These are phyloP conservation scores for Colletotrichum incanum DNA, from an alignment of 2,329 filamentous ascomycete species.

Conservation along the genomic window DNA sequence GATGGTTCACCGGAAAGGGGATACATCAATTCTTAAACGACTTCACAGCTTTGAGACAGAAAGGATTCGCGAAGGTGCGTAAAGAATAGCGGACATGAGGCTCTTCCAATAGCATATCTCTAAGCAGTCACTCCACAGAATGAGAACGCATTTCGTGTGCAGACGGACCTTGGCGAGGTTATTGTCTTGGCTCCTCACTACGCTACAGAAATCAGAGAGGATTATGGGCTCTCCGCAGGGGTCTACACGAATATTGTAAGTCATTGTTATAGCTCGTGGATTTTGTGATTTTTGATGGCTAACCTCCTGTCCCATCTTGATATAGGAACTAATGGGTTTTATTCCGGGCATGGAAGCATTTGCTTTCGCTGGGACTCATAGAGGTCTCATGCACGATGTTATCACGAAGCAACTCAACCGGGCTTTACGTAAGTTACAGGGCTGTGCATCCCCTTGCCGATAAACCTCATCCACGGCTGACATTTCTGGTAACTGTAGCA, in stretches of 20 bases:
- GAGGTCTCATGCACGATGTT: slow-evolving; percentile 2
- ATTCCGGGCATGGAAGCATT: slow-evolving; percentile 5
- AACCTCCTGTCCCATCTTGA: neutral
- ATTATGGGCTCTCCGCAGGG: slow-evolving; percentile 11
- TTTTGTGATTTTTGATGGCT: neutral
- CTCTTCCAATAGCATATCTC: neutral
- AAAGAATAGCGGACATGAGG: neutral
- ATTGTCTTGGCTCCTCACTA: slow-evolving; percentile 5
- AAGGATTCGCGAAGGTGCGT: neutral
- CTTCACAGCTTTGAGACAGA: neutral
- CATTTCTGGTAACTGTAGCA: neutral
- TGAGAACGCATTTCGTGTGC: slow-evolving; percentile 12
- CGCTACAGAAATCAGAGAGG: slow-evolving; percentile 16
- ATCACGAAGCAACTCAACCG: neutral
- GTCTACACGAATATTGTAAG: slow-evolving; percentile 1
- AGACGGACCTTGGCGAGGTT: slow-evolving; percentile 5
- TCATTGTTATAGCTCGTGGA: neutral
- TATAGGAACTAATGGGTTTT: neutral
- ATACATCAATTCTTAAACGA: neutral
- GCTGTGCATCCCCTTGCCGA: neutral
- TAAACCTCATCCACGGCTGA: neutral
- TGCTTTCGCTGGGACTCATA: neutral
- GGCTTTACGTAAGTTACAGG: neutral
- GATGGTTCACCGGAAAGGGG: neutral
- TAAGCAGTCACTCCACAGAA: neutral